phyloP scores from a whole-genome alignment of 1,284 basidiomycete genomes.

The Baeospora myosura region DNA sequence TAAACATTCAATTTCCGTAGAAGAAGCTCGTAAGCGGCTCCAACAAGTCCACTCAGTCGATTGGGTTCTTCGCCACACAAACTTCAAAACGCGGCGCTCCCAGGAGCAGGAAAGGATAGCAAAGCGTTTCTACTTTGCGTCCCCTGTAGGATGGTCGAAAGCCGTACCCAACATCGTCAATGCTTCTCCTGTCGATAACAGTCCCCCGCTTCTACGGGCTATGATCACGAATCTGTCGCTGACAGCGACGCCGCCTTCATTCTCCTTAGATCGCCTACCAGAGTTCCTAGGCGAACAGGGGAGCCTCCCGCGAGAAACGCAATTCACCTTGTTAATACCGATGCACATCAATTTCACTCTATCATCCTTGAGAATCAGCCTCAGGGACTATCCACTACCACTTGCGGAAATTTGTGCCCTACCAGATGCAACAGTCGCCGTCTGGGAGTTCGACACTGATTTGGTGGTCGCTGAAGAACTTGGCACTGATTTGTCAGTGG shows the following conservation, averaged over 20 bases:
- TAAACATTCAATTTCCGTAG: slow-evolving; percentile 59
- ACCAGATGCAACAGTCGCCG: slow-evolving; percentile 36
- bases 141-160: slow-evolving; percentile 16
- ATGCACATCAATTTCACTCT: slow-evolving; percentile 73
- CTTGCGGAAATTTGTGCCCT: neutral
- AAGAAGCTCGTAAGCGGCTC: slow-evolving; percentile 72
- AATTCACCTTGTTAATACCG: slow-evolving; percentile 81
- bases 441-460: slow-evolving; percentile 70
- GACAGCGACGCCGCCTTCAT: slow-evolving; percentile 56
- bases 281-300: slow-evolving; percentile 73
- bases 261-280: slow-evolving; percentile 47
- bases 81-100: slow-evolving; percentile 27
- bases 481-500: slow-evolving; percentile 61
- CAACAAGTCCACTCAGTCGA: slow-evolving; percentile 70
- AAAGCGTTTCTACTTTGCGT: slow-evolving; percentile 24
- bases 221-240: slow-evolving; percentile 57
- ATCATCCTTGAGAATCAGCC: slow-evolving; percentile 50
- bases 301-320: slow-evolving; percentile 64
- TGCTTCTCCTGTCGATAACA: slow-evolving; percentile 30
- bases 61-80: slow-evolving; percentile 61
- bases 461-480: slow-evolving; percentile 90
- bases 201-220: slow-evolving; percentile 73
- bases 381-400: slow-evolving; percentile 75
- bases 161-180: slow-evolving; percentile 31
- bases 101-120: slow-evolving; percentile 27